These are phyloP conservation scores for Ajuga reptans DNA, from an alignment of 305 asterid genomes.

Conservation along the genomic window DNA sequence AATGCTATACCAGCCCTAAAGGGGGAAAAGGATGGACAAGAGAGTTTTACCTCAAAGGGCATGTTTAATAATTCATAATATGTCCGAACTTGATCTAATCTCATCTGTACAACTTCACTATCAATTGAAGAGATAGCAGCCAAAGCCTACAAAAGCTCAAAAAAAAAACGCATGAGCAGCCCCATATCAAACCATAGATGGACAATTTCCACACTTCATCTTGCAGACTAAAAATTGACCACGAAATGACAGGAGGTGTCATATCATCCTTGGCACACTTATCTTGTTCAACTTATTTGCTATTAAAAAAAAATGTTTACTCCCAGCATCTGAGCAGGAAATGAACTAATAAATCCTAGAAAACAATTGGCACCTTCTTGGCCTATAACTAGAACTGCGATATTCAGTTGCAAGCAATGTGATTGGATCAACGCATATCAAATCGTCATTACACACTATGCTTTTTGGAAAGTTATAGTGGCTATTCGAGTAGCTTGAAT, in stretches of 20 bases:
- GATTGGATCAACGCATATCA: neutral
- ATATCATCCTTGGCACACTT: neutral
- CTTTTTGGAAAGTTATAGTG: neutral
- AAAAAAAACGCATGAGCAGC: constrained; percentile 13
- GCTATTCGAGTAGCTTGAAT: neutral
- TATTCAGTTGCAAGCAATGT: neutral
- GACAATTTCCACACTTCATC: neutral
- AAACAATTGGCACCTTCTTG: neutral
- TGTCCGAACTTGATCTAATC: constrained; percentile 80
- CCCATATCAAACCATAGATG: neutral
- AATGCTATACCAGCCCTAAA: neutral
- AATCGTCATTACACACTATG: neutral
- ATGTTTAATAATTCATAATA: constrained; percentile 85
- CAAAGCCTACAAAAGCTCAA: constrained; percentile 58
- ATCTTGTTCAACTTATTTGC: neutral
- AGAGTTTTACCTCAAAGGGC: constrained; percentile 83
- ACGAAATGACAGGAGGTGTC: neutral
- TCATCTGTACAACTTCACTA: constrained; percentile 71
- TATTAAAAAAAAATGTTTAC: too few relatives aligned
- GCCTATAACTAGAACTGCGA: neutral
- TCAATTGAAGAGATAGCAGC: constrained; percentile 86
- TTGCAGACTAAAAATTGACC: neutral
- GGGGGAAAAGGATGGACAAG: neutral
- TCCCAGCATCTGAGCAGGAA: neutral
- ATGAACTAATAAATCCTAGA: neutral